phyloP scores from a whole-genome alignment of 1,139 yeast species.

The Lodderomyces metapsilosis region DNA sequence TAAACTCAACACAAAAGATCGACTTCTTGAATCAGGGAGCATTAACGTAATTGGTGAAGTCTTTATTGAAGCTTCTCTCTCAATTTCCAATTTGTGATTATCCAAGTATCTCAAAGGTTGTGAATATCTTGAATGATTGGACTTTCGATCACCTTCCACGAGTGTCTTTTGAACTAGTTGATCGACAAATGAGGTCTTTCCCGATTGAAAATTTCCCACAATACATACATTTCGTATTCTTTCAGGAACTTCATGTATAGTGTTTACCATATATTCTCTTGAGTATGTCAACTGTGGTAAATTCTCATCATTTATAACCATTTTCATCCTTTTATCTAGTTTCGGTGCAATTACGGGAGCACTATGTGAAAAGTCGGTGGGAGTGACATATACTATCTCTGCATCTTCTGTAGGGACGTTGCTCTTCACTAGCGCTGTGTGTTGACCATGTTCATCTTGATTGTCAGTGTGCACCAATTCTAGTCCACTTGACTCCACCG shows the following conservation, averaged over 20 bases:
- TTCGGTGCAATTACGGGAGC: conserved; percentile 71
- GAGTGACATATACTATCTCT: conserved; percentile 27
- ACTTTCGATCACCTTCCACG: conserved; percentile 25
- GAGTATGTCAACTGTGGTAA: conserved; percentile 64
- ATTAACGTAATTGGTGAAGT: conserved; percentile 62
- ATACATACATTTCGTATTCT: conserved; percentile 76
- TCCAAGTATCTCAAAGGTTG: conserved; percentile 65
- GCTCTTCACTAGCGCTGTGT: conserved; percentile 10
- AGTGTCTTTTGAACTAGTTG: conserved; percentile 67
- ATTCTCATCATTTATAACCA: conserved; percentile 37
- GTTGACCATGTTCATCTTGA: conserved; percentile 9
- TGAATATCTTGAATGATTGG: conserved; percentile 27
- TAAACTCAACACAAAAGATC: conserved; percentile 59
- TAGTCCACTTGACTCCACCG: conserved; percentile 18
- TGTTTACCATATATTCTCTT: conserved; percentile 56
- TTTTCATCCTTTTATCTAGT: conserved; percentile 38
- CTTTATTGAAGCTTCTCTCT: conserved; percentile 69
- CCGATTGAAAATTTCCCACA: conserved; percentile 82
- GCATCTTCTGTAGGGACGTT: conserved; percentile 7
- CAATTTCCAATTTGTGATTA: conserved; percentile 64
- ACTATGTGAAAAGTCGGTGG: conserved; percentile 16
- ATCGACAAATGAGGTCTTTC: conserved; percentile 83
- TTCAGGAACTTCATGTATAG: conserved; percentile 53
- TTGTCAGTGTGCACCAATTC: conserved; percentile 1
- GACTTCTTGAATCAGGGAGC: conserved; percentile 53